Evolutionary conservation across 108 stramenopile species (phyloP).

Genomic region (Nannochloropsis salina): DNA sequence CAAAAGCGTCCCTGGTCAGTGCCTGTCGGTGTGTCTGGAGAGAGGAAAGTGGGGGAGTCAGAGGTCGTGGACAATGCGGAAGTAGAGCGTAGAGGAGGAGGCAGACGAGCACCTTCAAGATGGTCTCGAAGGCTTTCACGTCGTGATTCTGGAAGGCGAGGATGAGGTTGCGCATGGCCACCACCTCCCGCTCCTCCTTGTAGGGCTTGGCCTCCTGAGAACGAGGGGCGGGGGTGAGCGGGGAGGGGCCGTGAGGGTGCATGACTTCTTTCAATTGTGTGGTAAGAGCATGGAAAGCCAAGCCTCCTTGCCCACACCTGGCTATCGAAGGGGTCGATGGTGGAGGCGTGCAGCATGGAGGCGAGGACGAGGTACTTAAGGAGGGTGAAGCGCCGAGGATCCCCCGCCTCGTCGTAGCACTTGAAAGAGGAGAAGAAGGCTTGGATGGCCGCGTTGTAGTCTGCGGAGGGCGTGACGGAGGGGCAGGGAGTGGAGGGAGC

Average conservation of each 20-base stretch:
- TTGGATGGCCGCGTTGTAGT: slow-evolving; percentile 38
- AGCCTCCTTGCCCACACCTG: slow-evolving; percentile 36
- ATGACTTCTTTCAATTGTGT: too few relatives aligned
- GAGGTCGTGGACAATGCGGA: too few relatives aligned
- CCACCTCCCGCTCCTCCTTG: slow-evolving; percentile 82
- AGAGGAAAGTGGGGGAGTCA: too few relatives aligned
- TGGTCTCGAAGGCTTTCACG: slow-evolving; percentile 68
- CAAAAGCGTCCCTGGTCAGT: slow-evolving; percentile 86
- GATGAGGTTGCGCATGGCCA: slow-evolving; percentile 83
- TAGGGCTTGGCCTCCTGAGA: slow-evolving; percentile 73
- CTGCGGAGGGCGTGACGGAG: background rate
- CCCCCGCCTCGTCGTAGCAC: slow-evolving; percentile 87
- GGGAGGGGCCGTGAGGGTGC: too few relatives aligned
- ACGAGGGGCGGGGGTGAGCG: too few relatives aligned
- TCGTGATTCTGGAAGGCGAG: slow-evolving; percentile 78
- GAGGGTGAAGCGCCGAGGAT: slow-evolving; percentile 69
- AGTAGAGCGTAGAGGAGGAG: too few relatives aligned
- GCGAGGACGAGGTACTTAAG: slow-evolving; percentile 87
- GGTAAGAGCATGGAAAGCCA: too few relatives aligned
- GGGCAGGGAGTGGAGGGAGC: background rate
- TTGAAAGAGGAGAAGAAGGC: slow-evolving; percentile 89
- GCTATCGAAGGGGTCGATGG: slow-evolving; percentile 86
- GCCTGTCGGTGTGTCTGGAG: slow-evolving; percentile 61
- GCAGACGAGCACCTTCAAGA: slow-evolving; percentile 46
- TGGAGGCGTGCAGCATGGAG: slow-evolving; percentile 75